A percentile compares a stretch with the other conserved stretches of the same genome.
phyloP scores from a whole-genome alignment of 768 basidiomycete species.

The Galerina sulciceps region DNA sequence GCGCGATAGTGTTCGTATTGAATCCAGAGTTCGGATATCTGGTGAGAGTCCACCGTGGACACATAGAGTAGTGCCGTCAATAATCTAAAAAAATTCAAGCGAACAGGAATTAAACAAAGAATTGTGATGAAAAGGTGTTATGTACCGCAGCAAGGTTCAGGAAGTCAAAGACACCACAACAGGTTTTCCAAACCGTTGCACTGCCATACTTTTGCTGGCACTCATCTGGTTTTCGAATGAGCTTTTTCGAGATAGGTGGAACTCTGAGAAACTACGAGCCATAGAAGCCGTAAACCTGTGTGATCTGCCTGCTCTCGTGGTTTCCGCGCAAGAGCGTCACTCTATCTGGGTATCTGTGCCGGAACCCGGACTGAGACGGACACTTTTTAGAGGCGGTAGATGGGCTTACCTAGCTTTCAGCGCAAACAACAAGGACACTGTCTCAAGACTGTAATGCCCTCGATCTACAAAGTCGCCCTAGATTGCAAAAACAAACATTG shows the following conservation, averaged over 20 bases:
- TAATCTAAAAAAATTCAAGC: slow-evolving; percentile 59
- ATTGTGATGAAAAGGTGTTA: neutral
- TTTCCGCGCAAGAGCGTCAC: slow-evolving; percentile 93
- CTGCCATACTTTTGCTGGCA: slow-evolving; percentile 98
- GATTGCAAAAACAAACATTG: slow-evolving; percentile 12
- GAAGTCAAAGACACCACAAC: slow-evolving; percentile 96
- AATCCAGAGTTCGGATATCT: slow-evolving; percentile 93
- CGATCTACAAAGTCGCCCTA: slow-evolving; percentile 98
- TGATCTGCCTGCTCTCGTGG: slow-evolving; percentile 97
- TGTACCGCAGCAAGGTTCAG: slow-evolving; percentile 90
- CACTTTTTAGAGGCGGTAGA: neutral
- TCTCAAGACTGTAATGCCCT: slow-evolving; percentile 95
- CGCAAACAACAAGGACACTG: slow-evolving; percentile 85
- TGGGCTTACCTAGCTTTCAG: slow-evolving; percentile 80
- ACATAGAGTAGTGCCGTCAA: slow-evolving; percentile 90
- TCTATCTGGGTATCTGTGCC: slow-evolving; percentile 83
- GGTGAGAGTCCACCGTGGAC: slow-evolving; percentile 97
- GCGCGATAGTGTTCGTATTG: slow-evolving; percentile 88
- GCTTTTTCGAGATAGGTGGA: neutral
- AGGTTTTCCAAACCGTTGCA: slow-evolving; percentile 95
- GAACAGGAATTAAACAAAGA: neutral
- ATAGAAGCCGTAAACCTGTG: slow-evolving; percentile 98
- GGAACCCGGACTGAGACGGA: slow-evolving; percentile 5
- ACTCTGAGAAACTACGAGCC: slow-evolving; percentile 53
- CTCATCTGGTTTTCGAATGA: slow-evolving; percentile 62